A percentile compares a stretch with the other conserved stretches of the same genome.
These are phyloP conservation scores for Termitomyces sp. DNA, from an alignment of 768 basidiomycete genomes.

Conservation along the genomic window DNA sequence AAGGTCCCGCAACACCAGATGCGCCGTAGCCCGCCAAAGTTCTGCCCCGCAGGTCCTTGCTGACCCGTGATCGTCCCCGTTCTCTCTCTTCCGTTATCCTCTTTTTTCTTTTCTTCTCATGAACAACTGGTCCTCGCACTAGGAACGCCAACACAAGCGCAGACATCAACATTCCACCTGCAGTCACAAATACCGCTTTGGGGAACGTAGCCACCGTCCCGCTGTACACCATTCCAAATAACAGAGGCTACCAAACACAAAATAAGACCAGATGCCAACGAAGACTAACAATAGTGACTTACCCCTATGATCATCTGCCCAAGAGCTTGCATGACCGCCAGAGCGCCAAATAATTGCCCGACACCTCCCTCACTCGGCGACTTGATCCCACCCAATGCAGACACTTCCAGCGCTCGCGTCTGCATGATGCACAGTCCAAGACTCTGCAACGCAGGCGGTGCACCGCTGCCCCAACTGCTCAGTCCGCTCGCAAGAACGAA, in stretches of 20 bases:
- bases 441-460: conserved; percentile 67
- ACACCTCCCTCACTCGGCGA: conserved; percentile 24
- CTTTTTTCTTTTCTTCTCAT: conserved; percentile 15
- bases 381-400: background rate
- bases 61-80: conserved; percentile 43
- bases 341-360: conserved; percentile 68
- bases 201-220: conserved; percentile 65
- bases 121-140: conserved; percentile 37
- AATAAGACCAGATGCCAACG: conserved; percentile 2
- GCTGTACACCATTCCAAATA: conserved; percentile 73
- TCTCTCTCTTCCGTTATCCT: conserved; percentile 24
- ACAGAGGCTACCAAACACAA: conserved; percentile 51
- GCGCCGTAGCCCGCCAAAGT: conserved; percentile 22
- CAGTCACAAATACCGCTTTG: conserved; percentile 64
- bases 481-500: conserved; percentile 64
- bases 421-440: conserved; percentile 65
- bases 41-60: conserved; percentile 45
- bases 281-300: conserved; percentile 13
- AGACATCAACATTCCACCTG: conserved; percentile 44
- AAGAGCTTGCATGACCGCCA: conserved; percentile 66
- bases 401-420: conserved; percentile 33
- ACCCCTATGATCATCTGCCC: conserved; percentile 65
- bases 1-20: background rate
- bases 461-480: conserved; percentile 62
- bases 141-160: conserved; percentile 33